Evolutionary conservation across 2,329 filamentous ascomycete species (phyloP).

Genomic region (Aphanocladium album): DNA sequence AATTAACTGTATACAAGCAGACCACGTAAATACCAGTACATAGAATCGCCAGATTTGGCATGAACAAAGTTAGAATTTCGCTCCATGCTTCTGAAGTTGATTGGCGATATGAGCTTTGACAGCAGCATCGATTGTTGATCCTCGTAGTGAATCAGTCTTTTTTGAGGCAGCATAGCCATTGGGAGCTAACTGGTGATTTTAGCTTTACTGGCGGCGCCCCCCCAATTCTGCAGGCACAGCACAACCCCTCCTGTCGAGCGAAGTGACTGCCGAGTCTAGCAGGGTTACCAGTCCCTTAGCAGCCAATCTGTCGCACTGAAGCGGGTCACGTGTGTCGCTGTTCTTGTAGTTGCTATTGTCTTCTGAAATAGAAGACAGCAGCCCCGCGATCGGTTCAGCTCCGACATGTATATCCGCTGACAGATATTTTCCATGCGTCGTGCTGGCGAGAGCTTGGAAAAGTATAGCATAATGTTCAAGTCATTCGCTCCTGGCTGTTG

Average conservation of each 20-base stretch:
- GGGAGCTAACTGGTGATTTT: not conserved
- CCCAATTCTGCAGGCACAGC: not conserved
- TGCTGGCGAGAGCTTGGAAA: not conserved
- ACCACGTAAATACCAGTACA: not conserved
- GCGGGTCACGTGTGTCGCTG: constrained; percentile 1
- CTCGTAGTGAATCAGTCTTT: not conserved
- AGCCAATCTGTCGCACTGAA: not conserved
- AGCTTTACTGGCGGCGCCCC: not conserved
- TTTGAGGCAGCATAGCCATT: not conserved
- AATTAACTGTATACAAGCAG: not conserved
- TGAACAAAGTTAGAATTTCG: not conserved
- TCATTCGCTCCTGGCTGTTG: not conserved
- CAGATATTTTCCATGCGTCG: not conserved
- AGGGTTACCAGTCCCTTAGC: too few relatives aligned
- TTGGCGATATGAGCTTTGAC: not conserved
- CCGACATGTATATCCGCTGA: not conserved
- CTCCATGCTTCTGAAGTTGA: not conserved
- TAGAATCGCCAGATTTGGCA: not conserved
- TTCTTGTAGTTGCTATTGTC: not conserved
- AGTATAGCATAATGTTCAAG: not conserved
- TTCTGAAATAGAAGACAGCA: not conserved
- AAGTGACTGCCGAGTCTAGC: not conserved
- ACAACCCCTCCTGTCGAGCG: not conserved
- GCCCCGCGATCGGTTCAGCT: not conserved
- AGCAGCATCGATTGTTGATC: not conserved